Base-by-base conservation (phyloP, 768 basidiomycete species). In the Neoboletus subvelutipes region DNA sequence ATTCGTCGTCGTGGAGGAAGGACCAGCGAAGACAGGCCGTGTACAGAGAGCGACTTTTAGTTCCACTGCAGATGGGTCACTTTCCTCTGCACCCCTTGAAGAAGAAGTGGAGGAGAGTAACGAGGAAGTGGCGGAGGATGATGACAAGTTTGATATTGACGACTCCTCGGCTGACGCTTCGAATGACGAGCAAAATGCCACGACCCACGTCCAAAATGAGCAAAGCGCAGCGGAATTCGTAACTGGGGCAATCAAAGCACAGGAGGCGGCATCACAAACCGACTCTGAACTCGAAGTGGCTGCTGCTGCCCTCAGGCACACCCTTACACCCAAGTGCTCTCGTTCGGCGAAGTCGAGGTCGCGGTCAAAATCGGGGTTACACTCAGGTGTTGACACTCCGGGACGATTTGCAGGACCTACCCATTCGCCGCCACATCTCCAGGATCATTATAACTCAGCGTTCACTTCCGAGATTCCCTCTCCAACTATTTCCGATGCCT, bases 1-100 rank as follows among this genome's bases (percentile, higher is more conserved):
- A 7, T 98, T 98, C 63, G 97, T 98, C 42, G 92, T 99, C 20
- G 93, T 99, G 24, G 97, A 98, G 70, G 95, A 97, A 67, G 86
- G 83, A 33, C 84, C 87, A 1, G 66, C 75, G 17, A 82, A 82
- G 61, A 75, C 70, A 57, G 71, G 69, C 64, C 62, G 62, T 45
- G 45, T 34, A 20, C 67, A 60, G 62, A 67, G 54, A 51, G 52
- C 45, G 26, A 37, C 40, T 26, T 52, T 59, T 26, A 52, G 48
- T 33, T 28, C 64, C 29, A 18, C 41, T 24, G 34, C n/a, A 8
- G 54, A 65, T 18, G 40, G 57, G 4, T 47, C 60, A n/a, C 53
- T 64, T 33, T 45, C 51, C 24, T 63, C 65, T 52, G 64, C 58
- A 52, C 57, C 52, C 58, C 60, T 63, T 4, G 74, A 78, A 40